These are phyloP conservation scores for Starmerella stigmatis DNA, from an alignment of 805 yeast species.

Conservation along the genomic window DNA sequence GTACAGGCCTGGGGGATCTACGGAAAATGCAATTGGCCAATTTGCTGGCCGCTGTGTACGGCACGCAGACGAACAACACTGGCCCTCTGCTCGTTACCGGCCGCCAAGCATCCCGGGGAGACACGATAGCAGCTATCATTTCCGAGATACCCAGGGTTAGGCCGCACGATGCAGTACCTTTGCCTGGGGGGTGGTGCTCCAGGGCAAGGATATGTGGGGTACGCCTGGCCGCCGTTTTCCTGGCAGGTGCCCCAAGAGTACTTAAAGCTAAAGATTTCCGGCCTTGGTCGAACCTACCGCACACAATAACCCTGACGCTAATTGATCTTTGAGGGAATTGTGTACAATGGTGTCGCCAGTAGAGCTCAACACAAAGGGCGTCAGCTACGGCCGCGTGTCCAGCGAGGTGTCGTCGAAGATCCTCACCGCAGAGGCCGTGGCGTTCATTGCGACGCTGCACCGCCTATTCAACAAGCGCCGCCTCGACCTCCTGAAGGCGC, in stretches of 20 bases:
- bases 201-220: conserved; percentile 11
- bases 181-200: neutral
- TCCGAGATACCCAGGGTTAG: conserved; percentile 3
- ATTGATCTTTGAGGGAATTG: no score
- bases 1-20: no score
- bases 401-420: conserved; percentile 43
- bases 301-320: no score
- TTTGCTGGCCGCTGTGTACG: no score
- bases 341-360: conserved; percentile 27
- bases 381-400: conserved; percentile 45
- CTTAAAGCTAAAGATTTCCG: conserved; percentile 1
- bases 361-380: conserved; percentile 35
- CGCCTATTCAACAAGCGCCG: conserved; percentile 51
- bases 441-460: conserved; percentile 56
- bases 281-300: no score
- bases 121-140: conserved; percentile 3
- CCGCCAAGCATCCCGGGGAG: conserved; percentile 1
- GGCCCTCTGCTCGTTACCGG: no score
- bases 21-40: no score
- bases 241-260: neutral
- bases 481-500: conserved; percentile 43
- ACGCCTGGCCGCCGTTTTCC: neutral
- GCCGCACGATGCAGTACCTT: conserved; percentile 1
- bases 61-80: no score
- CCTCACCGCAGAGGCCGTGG: conserved; percentile 52